Base-by-base conservation (phyloP, 2,329 filamentous ascomycete species). In the Pseudogymnoascus sp. region DNA sequence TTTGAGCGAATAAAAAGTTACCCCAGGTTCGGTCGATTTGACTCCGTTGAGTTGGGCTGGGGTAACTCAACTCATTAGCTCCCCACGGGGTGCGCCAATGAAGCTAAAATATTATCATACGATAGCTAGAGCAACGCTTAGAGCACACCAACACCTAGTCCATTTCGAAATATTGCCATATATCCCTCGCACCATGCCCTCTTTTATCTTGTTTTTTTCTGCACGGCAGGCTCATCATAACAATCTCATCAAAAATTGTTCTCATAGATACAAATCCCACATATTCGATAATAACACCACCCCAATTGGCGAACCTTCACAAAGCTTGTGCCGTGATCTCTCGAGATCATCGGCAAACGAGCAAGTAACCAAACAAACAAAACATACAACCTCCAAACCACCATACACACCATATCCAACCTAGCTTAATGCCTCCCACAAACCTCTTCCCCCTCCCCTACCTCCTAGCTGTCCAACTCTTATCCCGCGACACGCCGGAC, bases 101-200 rank as follows among this genome's bases (percentile, higher is more conserved):
- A 56, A 56, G 49, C 49, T 56, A 56, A 34, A 49, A 34, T 34
- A 56, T 34, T 56, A 56, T 56, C 49, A 56, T 56, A 56, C 49
- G 49, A 56, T 56, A 56, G n/a, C 34, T 56, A 56, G 49, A 56
- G 9, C 49, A 56, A 21, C 28, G 28, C 25, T 56, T 56, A 56
- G 28, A 56, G 18, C 49, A 56, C 49, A 56, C 49, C 49, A 56
- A 34, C 28, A 34, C n/a, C 49, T 56, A 56, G 49, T 2, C 5
- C 28, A 56, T 56, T 56, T 34, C n/a, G 11, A 56, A 56, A 56
- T 9, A 56, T 34, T 31, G 1, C n/a, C 11, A 3, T 56, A 12
- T 34, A 7, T 34, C n/a, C 34, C 25, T 56, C 28, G 49, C 49
- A 56, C 49, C 49, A 56, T 34, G 49, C 49, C 49, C 49, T 34